Percentiles rank a stretch among this genome's conserved stretches.
phyloP scores from a whole-genome alignment of 2,329 filamentous ascomycete species.

The Pseudogymnoascus sp. region DNA sequence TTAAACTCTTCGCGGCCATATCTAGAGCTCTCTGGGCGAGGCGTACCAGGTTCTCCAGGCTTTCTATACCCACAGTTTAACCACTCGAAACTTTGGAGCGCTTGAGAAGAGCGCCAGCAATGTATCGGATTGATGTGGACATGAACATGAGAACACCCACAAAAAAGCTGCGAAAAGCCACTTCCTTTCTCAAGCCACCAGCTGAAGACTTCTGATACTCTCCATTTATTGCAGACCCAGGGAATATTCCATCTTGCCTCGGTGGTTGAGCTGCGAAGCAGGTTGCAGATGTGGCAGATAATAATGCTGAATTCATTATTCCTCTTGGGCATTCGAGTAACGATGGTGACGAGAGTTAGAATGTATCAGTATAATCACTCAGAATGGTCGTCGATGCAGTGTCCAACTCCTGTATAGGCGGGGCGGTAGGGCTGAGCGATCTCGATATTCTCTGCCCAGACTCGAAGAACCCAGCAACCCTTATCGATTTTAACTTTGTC shows the following conservation, averaged over 20 bases:
- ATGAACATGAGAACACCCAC: background rate
- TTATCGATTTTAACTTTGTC: background rate
- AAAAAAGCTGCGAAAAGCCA: background rate
- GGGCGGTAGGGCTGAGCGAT: background rate
- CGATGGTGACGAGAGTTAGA: background rate
- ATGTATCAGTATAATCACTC: background rate
- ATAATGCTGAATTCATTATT: background rate
- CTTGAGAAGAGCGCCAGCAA: constrained; percentile 22
- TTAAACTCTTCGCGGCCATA: background rate
- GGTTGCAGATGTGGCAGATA: background rate
- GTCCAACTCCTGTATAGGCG: background rate
- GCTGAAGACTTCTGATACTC: background rate
- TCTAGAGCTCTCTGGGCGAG: background rate
- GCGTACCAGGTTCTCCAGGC: background rate
- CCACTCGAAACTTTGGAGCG: constrained; percentile 18
- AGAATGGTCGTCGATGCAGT: background rate
- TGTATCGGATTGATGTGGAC: constrained; percentile 19
- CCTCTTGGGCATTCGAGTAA: background rate
- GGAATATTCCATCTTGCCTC: background rate
- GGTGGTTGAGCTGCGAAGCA: background rate
- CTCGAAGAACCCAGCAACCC: background rate
- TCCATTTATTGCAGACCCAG: background rate
- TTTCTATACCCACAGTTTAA: constrained; percentile 17
- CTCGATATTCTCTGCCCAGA: background rate
- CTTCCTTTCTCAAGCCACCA: background rate